A percentile compares a stretch with the other conserved stretches of the same genome.
Conservation (phyloP, 345 rosid genomes). For the Schrenkiella parvula region DNA sequence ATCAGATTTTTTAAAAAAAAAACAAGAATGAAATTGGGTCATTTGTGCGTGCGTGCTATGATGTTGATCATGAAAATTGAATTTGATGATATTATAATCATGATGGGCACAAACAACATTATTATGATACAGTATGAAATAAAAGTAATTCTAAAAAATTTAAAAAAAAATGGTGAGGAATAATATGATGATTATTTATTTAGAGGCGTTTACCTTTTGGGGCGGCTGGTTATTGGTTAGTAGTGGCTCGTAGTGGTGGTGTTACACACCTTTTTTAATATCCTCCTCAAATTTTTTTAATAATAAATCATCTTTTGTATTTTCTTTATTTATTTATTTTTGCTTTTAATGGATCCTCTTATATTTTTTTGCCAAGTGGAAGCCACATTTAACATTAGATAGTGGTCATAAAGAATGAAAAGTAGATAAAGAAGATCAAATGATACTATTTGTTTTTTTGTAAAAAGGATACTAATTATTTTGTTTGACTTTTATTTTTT, state of each 20-base stretch:
- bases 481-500: slow-evolving; percentile 30
- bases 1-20: too few relatives aligned
- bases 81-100: slow-evolving; percentile 19
- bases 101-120: slow-evolving; percentile 29
- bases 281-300: background rate
- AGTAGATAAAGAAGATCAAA: slow-evolving; percentile 26
- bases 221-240: slow-evolving; percentile 29
- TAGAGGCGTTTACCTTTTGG: slow-evolving; percentile 31
- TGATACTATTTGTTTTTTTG: slow-evolving; percentile 6
- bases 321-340: background rate
- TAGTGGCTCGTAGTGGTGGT: slow-evolving; percentile 36
- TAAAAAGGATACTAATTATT: slow-evolving; percentile 20
- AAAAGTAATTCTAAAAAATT: background rate
- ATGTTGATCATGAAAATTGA: slow-evolving; percentile 35
- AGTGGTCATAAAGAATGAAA: slow-evolving; percentile 34
- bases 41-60: slow-evolving; percentile 47
- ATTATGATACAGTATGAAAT: slow-evolving; percentile 13
- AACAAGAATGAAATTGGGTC: slow-evolving; percentile 8
- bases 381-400: slow-evolving; percentile 30
- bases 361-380: slow-evolving; percentile 29
- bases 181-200: slow-evolving; percentile 15
- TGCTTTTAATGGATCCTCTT: slow-evolving; percentile 6
- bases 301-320: background rate
- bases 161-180: slow-evolving; percentile 15
- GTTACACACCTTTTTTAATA: slow-evolving; percentile 24